Evolutionary conservation across 441 rosid species (phyloP).

Genomic region (Arabidopsis lyrata): DNA sequence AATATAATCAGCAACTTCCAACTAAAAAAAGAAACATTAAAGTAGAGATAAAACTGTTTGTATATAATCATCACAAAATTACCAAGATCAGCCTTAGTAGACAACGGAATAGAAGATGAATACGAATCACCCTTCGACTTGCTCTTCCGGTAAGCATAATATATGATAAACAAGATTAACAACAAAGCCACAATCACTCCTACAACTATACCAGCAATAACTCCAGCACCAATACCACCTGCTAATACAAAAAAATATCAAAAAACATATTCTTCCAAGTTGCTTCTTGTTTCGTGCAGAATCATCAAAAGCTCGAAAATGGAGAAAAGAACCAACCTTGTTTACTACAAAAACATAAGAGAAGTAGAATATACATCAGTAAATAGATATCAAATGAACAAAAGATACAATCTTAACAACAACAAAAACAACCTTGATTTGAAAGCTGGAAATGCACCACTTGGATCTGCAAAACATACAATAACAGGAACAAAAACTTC

Average conservation of each 20-base stretch:
- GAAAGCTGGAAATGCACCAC: slow-evolving; percentile 35
- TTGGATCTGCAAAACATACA: slow-evolving; percentile 30
- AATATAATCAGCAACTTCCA: neutral
- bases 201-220: slow-evolving; percentile 56
- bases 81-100: slow-evolving; percentile 52
- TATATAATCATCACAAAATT: slow-evolving; percentile 18
- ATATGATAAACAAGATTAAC: slow-evolving; percentile 46
- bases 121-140: slow-evolving; percentile 42
- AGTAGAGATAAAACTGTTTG: neutral
- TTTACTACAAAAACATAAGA: slow-evolving; percentile 68
- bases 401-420: neutral
- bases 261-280: slow-evolving; percentile 12
- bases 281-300: slow-evolving; percentile 24
- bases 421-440: slow-evolving; percentile 27
- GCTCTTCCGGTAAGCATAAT: slow-evolving; percentile 53
- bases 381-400: slow-evolving; percentile 14
- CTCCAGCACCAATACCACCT: slow-evolving; percentile 61
- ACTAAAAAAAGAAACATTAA: neutral
- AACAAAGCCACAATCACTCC: slow-evolving; percentile 50
- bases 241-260: slow-evolving; percentile 40
- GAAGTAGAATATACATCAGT: slow-evolving; percentile 31
- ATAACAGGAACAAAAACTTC: neutral
- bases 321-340: slow-evolving; percentile 61
- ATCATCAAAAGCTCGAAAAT: slow-evolving; percentile 34
- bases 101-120: slow-evolving; percentile 44